Base-by-base conservation (phyloP, 176 grass and related monocot species). In the Melocanna baccifera region DNA sequence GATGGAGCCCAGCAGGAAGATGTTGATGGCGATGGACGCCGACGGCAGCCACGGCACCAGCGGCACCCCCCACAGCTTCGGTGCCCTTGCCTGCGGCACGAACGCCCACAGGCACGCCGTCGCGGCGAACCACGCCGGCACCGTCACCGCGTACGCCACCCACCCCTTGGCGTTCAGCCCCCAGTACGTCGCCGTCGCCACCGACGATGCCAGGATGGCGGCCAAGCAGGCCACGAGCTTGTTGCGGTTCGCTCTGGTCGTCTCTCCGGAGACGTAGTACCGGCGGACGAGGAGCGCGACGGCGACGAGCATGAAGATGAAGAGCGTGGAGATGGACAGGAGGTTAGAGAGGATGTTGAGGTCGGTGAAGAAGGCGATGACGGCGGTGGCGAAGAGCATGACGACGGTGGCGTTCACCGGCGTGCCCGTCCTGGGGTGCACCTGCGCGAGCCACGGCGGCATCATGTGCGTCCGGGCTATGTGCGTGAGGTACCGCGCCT, bases 1-100 rank as follows among this genome's bases (percentile, higher is more conserved):
- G 78, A 99, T 99, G 73, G 96, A 99, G 0, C 96, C 96, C 6
- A 99, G 87, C 66, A 99, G 82, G 86, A 99, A 99, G 14, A 99
- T 48, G 73, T 96, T 99, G 62, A 99, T 88, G 78, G 87, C 75
- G 55, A 95, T 92, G 52, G 93, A 92, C 19, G 84, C 90, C 22
- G 91, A 91, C 70, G 93, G 90, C 75, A 95, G 83, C 93, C 88
- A 92, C 58, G 93, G 93, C 83, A 92, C 88, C 20, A 92, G 47
- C 36, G 91, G 91, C 83, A 88, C 84, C 0, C 93, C 90, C 91
- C 90, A 92, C 26, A 76, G 51, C 86, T 74, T 81, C 6, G 93
- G 93, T 76, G 41, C 12, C 86, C 87, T 79, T 30, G 90, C 89
- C 89, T 76, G 43, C 11, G 89, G 89, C 30, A 91, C 81, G 55